Conservation (phyloP, 257 asterid species). For the Solanum sparsipilum region DNA sequence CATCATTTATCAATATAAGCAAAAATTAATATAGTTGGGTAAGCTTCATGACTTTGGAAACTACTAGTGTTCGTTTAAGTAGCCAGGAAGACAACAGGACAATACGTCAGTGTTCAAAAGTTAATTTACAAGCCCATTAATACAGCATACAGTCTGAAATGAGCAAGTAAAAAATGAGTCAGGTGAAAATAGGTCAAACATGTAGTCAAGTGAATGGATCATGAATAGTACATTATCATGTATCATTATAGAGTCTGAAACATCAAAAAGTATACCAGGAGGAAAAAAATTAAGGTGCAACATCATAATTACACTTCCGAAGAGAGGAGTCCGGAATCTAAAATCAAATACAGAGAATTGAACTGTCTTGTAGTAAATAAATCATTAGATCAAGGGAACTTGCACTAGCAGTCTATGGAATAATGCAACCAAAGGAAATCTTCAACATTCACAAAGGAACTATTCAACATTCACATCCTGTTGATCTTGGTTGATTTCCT, state of each 20-base stretch:
- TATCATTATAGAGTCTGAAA: neutral
- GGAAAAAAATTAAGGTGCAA: neutral
- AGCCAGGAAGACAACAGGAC: neutral
- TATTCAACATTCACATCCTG: constrained; percentile 54
- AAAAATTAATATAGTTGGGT: neutral
- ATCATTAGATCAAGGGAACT: neutral
- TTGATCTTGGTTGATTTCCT: constrained; percentile 51
- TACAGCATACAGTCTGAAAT: neutral
- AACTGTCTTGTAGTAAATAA: neutral
- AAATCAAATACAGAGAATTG: neutral
- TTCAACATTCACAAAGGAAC: constrained; percentile 29
- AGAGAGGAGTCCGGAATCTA: neutral
- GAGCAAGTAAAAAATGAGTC: neutral
- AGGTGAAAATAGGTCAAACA: neutral
- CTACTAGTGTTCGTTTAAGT: neutral
- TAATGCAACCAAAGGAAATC: neutral
- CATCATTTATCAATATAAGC: neutral
- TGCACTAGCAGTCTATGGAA: neutral
- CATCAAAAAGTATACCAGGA: neutral
- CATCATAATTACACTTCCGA: neutral
- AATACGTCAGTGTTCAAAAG: neutral
- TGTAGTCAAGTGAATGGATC: neutral
- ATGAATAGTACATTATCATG: neutral
- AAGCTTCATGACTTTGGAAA: neutral
- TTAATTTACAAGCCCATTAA: neutral